Evolutionary conservation across 2,329 filamentous ascomycete species (phyloP).

Genomic region (Trichophyton mentagrophytes): DNA sequence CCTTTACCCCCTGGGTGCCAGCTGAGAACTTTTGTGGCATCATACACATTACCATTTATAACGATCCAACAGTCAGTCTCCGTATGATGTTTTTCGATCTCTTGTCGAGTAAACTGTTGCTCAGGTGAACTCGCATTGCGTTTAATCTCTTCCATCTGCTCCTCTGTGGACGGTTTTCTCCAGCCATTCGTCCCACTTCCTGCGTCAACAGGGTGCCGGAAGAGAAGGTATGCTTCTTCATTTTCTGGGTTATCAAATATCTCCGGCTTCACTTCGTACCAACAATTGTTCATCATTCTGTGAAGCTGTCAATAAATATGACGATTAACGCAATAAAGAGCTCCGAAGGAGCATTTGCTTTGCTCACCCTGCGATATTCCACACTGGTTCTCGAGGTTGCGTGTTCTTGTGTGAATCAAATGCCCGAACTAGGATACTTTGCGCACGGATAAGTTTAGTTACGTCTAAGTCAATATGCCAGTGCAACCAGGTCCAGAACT

Average conservation of each 20-base stretch:
- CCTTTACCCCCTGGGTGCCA: slow-evolving; percentile 42
- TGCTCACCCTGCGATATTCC: slow-evolving; percentile 37
- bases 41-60: slow-evolving; percentile 40
- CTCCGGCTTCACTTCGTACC: slow-evolving; percentile 35
- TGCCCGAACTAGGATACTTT: slow-evolving; percentile 35
- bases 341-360: background rate
- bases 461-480: slow-evolving; percentile 41
- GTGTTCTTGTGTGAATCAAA: slow-evolving; percentile 42
- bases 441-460: slow-evolving; percentile 31
- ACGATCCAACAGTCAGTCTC: slow-evolving; percentile 43
- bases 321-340: background rate
- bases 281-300: slow-evolving; percentile 44
- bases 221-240: slow-evolving; percentile 26
- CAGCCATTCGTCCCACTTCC: slow-evolving; percentile 36
- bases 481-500: slow-evolving; percentile 43
- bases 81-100: slow-evolving; percentile 41
- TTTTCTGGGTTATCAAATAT: slow-evolving; percentile 24
- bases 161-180: slow-evolving; percentile 39
- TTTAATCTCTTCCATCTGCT: slow-evolving; percentile 34
- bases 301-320: background rate
- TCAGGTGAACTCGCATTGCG: slow-evolving; percentile 34
- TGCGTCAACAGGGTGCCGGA: slow-evolving; percentile 37
- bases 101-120: slow-evolving; percentile 41
- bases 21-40: slow-evolving; percentile 35
- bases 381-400: slow-evolving; percentile 34